A percentile compares a stretch with the other conserved stretches of the same genome.
Conservation (phyloP, 768 basidiomycete species). For the Amanita pseudoporphyria region DNA sequence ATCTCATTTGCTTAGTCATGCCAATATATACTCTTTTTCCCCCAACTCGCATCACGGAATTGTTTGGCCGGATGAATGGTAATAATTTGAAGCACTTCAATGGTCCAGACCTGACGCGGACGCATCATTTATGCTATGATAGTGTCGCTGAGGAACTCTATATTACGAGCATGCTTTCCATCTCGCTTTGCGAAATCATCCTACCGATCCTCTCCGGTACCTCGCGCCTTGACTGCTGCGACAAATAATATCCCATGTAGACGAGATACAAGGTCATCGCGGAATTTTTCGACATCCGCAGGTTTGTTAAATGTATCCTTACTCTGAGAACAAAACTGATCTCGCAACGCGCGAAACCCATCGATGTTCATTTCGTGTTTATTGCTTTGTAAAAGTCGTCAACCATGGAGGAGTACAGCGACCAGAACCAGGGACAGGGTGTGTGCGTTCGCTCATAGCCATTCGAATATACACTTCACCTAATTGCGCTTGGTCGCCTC, state of each 20-base stretch:
- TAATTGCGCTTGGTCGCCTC: slow-evolving; percentile 1
- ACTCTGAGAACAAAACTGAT: neutral
- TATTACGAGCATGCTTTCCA: neutral
- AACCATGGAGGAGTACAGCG: slow-evolving; percentile 16
- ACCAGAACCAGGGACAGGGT: slow-evolving; percentile 20
- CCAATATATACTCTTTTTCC: too few species aligned
- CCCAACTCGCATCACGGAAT: too few species aligned
- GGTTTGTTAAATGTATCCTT: neutral
- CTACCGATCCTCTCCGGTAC: neutral
- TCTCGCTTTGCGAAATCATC: neutral
- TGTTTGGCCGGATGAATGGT: neutral
- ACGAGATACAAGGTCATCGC: neutral
- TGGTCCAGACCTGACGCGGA: too few species aligned
- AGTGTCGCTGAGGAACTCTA: neutral
- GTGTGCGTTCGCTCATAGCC: slow-evolving; percentile 8
- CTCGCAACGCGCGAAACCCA: neutral
- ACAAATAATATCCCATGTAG: neutral
- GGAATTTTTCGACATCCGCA: slow-evolving; percentile 1
- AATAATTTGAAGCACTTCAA: too few species aligned
- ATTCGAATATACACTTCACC: neutral
- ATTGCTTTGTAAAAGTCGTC: slow-evolving; percentile 2
- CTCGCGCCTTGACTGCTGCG: neutral
- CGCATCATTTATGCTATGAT: neutral
- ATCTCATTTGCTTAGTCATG: too few species aligned
- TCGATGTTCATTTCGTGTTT: neutral